phyloP scores from a whole-genome alignment of 164 flowering plant species.

The Vitis amurensis region DNA sequence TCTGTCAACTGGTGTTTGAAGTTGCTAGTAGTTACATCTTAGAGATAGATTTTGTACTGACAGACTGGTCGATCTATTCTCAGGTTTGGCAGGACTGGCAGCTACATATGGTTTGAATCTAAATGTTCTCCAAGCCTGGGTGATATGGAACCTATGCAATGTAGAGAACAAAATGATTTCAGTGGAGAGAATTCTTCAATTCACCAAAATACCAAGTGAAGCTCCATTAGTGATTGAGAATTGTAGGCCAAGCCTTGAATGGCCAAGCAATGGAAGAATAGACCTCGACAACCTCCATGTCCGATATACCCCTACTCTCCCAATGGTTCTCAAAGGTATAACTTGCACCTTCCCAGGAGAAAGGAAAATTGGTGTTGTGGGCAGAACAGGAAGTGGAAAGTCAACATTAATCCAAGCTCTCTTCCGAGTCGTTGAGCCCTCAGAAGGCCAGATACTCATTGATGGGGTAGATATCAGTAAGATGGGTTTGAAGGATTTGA shows the following conservation, averaged over 20 bases:
- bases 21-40: background rate
- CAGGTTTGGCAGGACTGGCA: slow-evolving; percentile 80
- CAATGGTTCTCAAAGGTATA: slow-evolving; percentile 66
- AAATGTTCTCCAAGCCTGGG: slow-evolving; percentile 80
- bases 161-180: slow-evolving; percentile 88
- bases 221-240: slow-evolving; percentile 65
- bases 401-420: slow-evolving; percentile 87
- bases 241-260: slow-evolving; percentile 52
- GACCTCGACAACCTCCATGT: slow-evolving; percentile 59
- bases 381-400: slow-evolving; percentile 93
- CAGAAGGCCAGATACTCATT: slow-evolving; percentile 56
- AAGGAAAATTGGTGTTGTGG: slow-evolving; percentile 79
- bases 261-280: slow-evolving; percentile 66
- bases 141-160: slow-evolving; percentile 81
- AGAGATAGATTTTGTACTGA: background rate
- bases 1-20: background rate
- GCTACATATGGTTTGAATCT: slow-evolving; percentile 81
- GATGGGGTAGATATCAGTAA: slow-evolving; percentile 66
- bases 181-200: slow-evolving; percentile 80
- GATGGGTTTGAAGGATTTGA: slow-evolving; percentile 75
- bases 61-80: slow-evolving; percentile 3
- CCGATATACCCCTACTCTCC: slow-evolving; percentile 58
- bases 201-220: slow-evolving; percentile 63
- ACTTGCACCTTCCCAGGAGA: slow-evolving; percentile 67
- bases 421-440: slow-evolving; percentile 76